These are phyloP conservation scores for Hypomontagnella monticulosa DNA, from an alignment of 495 filamentous ascomycete species.

Conservation along the genomic window DNA sequence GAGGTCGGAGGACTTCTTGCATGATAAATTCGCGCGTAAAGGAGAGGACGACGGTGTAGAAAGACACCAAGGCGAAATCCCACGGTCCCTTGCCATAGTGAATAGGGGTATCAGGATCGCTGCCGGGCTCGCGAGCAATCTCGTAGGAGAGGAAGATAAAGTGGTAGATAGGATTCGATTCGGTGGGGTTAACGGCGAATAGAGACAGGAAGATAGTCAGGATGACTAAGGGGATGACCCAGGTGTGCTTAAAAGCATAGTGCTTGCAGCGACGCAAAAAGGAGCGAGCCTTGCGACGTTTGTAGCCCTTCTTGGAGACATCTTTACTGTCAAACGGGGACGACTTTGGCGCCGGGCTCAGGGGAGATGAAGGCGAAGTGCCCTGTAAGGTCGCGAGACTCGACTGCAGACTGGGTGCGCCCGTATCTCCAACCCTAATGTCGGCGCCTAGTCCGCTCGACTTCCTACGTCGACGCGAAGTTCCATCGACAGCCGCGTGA, in stretches of 20 bases:
- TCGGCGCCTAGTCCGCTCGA: conserved; percentile 57
- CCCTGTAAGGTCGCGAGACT: conserved; percentile 51
- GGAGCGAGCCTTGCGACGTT: conserved; percentile 67
- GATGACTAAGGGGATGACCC: conserved; percentile 80
- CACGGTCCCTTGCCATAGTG: conserved; percentile 91
- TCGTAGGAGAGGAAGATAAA: conserved; percentile 96
- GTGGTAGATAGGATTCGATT: conserved; percentile 82
- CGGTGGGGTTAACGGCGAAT: conserved; percentile 81
- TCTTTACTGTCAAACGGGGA: conserved; percentile 28
- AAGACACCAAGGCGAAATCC: conserved; percentile 87
- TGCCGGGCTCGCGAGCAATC: conserved; percentile 61
- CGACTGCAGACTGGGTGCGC: conserved; percentile 56
- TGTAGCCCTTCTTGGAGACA: conserved; percentile 55
- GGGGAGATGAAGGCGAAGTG: conserved; percentile 11
- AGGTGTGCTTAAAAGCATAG: conserved; percentile 76
- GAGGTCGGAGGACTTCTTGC: conserved; percentile 87
- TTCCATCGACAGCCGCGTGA: conserved; percentile 46
- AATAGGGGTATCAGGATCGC: conserved; percentile 60
- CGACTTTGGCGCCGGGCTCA: conserved; percentile 9
- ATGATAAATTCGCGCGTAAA: conserved; percentile 98
- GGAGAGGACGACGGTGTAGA: conserved; percentile 87
- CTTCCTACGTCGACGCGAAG: conserved; percentile 57
- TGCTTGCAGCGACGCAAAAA: conserved; percentile 72
- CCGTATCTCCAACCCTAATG: conserved; percentile 59
- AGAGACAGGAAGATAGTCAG: conserved; percentile 68